Evolutionary conservation across 108 stramenopile species (phyloP), one percentile per base, ranked within the genome.

Genomic region (Epipyxis sp.): DNA sequence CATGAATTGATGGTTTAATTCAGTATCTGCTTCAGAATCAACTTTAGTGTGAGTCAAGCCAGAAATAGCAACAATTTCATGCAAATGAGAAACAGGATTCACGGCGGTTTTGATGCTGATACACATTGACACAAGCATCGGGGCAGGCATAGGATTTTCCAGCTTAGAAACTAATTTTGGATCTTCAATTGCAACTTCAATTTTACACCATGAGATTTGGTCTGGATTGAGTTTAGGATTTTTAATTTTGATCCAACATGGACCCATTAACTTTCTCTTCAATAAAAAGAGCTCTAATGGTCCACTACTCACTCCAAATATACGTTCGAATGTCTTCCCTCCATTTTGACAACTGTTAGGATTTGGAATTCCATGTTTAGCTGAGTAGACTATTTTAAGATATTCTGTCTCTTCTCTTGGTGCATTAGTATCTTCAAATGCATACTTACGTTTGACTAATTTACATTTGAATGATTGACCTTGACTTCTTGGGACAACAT

Each of bases 221-320:
- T 59, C 72, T 1, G 82, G 69, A 20, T 44, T 57, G 68, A 79
- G 77, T 59, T 69, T 54, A 34, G 94, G 94, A 50, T 86, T 69
- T 44, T 89, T 83, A 69, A 99, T 87, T 34, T 92, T 90, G 58
- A 99, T 74, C 98, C 98, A 98, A 69, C 95, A 92, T 1, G 98
- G 98, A 43, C 98, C 98, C 95, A 91, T 94, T 42, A 99, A 88
- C 76, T 91, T 86, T 39, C 98, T 91, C 79, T 97, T 95, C 67
- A 99, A 65, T 44, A 99, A 78, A 83, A 99, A 97, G 45, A 88
- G 91, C 86, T 99, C 98, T 34, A 96, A 85, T 29, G 86, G 87
- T 16, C 92, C 83, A 1, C 93, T 91, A 59, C 84, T 79, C 1
- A 89, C 91, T 39, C 95, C 95, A 61, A 99, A 87, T 80, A 99